Evolutionary conservation across 2,329 filamentous ascomycete species (phyloP).

Genomic region (Dichotomopilus funicola): DNA sequence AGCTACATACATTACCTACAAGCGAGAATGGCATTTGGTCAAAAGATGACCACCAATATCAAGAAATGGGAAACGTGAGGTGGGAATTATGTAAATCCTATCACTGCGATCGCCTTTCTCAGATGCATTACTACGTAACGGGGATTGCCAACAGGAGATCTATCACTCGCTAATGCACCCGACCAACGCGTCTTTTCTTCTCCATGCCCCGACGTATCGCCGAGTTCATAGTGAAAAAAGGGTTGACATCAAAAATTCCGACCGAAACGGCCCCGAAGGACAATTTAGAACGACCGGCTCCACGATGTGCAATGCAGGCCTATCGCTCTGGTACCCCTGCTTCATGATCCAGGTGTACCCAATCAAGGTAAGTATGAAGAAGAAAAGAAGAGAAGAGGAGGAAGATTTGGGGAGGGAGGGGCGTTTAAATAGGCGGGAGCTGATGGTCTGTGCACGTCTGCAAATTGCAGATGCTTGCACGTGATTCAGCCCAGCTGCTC

Average conservation of each 20-base stretch:
- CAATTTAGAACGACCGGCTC: constrained; percentile 21
- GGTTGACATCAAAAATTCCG: constrained; percentile 23
- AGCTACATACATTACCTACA: background rate
- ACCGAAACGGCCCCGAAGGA: constrained; percentile 25
- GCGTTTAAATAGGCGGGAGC: constrained; percentile 7
- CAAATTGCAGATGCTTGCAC: constrained; percentile 3
- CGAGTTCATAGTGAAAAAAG: constrained; percentile 21
- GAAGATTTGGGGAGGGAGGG: constrained; percentile 6
- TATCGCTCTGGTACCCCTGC: constrained; percentile 17
- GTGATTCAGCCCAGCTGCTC: background rate
- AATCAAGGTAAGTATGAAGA: constrained; percentile 26
- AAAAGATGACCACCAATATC: too few relatives aligned
- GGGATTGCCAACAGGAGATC: too few relatives aligned
- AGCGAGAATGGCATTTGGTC: too few relatives aligned
- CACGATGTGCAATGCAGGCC: constrained; percentile 26
- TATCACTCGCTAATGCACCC: background rate
- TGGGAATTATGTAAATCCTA: too few relatives aligned
- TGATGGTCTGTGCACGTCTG: constrained; percentile 16
- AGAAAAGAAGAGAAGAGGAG: constrained; percentile 18
- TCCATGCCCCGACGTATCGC: constrained; percentile 18
- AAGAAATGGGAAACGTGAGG: too few relatives aligned
- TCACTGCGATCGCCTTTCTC: too few relatives aligned
- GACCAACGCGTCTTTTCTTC: constrained; percentile 20
- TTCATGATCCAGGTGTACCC: constrained; percentile 21
- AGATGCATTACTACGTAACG: too few relatives aligned